A percentile compares a stretch with the other conserved stretches of the same genome.
phyloP scores from a whole-genome alignment of 1,284 basidiomycete species.

The Marasmius oreades region DNA sequence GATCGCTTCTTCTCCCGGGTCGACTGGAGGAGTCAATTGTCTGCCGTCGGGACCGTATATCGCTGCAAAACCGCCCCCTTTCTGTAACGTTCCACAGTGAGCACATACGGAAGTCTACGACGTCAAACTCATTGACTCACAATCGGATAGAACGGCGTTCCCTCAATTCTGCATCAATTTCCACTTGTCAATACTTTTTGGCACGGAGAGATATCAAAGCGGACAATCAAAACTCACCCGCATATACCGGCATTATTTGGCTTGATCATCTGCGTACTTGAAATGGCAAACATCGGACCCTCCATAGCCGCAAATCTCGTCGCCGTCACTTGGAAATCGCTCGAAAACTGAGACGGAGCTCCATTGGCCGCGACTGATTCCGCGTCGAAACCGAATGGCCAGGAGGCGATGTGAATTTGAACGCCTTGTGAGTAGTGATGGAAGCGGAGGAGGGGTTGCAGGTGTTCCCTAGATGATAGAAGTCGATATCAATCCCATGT shows the following conservation, averaged over 20 bases:
- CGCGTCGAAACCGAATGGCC: slow-evolving; percentile 18
- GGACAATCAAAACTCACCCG: slow-evolving; percentile 8
- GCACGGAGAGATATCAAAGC: too few relatives aligned
- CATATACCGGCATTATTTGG: slow-evolving; percentile 13
- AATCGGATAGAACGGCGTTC: slow-evolving; percentile 9
- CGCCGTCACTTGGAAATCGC: slow-evolving; percentile 14
- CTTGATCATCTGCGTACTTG: slow-evolving; percentile 16
- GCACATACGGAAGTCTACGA: neutral
- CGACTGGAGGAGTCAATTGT: slow-evolving; percentile 9
- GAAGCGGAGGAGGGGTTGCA: slow-evolving; percentile 18
- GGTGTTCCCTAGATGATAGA: too few relatives aligned
- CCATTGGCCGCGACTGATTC: slow-evolving; percentile 10
- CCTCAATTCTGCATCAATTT: too few relatives aligned
- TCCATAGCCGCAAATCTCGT: slow-evolving; percentile 16
- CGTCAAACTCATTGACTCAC: neutral
- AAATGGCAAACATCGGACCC: slow-evolving; percentile 19
- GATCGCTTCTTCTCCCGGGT: slow-evolving; percentile 16
- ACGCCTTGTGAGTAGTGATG: slow-evolving; percentile 17
- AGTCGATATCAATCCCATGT: too few relatives aligned
- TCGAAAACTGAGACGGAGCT: slow-evolving; percentile 12
- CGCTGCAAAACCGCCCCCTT: slow-evolving; percentile 20
- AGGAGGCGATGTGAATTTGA: slow-evolving; percentile 19
- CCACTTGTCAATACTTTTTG: slow-evolving; percentile 4
- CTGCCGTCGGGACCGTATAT: slow-evolving; percentile 18
- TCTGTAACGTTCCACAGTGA: neutral